Evolutionary conservation across 116 monocot species (phyloP).

Genomic region (Thalassia testudinum): DNA sequence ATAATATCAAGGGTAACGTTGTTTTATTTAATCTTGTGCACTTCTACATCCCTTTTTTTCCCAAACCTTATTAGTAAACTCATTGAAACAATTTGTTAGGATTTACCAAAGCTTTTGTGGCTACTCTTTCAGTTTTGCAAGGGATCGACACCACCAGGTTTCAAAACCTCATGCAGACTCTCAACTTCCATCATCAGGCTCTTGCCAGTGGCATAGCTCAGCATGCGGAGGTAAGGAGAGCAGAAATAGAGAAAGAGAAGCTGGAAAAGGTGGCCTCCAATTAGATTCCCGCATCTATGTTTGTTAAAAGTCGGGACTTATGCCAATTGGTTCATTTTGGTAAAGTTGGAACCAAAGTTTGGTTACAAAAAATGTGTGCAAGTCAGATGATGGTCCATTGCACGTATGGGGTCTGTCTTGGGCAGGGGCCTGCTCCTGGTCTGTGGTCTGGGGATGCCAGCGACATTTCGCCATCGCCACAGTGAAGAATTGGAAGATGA

Average conservation of each 20-base stretch:
- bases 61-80: not conserved
- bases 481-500: too few relatives aligned
- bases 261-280: constrained; percentile 33
- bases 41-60: too few relatives aligned
- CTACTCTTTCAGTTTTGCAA: constrained; percentile 37
- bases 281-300: not conserved
- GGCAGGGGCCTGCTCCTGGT: too few relatives aligned
- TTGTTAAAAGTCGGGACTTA: not conserved
- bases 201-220: constrained; percentile 53
- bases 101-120: not conserved
- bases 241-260: constrained; percentile 81
- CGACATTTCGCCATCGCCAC: too few relatives aligned
- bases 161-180: constrained; percentile 58
- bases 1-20: constrained; percentile 57
- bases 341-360: too few relatives aligned
- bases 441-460: too few relatives aligned
- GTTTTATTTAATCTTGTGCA: too few relatives aligned
- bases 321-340: too few relatives aligned
- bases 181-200: constrained; percentile 65
- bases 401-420: too few relatives aligned
- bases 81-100: too few relatives aligned
- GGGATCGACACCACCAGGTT: constrained; percentile 46
- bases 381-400: too few relatives aligned
- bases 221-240: constrained; percentile 52
- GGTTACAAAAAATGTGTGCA: too few relatives aligned